Evolutionary conservation across 1,139 yeast genomes (phyloP), one percentile per base, ranked within the genome.

Genomic region (Suhomyces bokatorum): DNA sequence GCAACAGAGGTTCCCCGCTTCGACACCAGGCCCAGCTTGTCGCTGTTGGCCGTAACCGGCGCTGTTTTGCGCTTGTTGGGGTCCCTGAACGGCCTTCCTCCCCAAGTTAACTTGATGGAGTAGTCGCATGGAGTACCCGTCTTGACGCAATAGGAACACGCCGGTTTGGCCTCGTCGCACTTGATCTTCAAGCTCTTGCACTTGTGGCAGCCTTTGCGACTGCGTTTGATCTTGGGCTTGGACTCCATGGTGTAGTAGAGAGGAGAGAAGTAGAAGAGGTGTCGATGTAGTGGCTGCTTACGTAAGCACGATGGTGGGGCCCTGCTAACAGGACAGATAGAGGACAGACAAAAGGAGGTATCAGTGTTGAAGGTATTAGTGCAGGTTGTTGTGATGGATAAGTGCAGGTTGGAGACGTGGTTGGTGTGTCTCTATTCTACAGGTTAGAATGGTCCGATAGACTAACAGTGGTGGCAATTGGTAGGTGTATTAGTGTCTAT

Each of bases 81-180:
- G 44, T 70, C 64, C 47, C 69, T 68, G 50, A 71, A 81, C 0
- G 88, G 89, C 41, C 91, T 62, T 0, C 93, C 93, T 17, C 91
- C 93, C 95, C 95, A 87, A 0, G 82, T 78, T 34, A 87, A 67
- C 51, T 75, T 80, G 22, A 85, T 56, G 3, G 85, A 70, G 56
- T 87, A 87, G 55, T 85, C 91, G 63, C 95, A 87, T 1, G 59
- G 51, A 10, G 65, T 54, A 3, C 66, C 63, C 2, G 75, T 65
- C 46, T 77, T 80, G 4, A 62, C 41, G 58, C 96, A 88, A 50
- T 79, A 73, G 1, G 77, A 63, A 55, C 96, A 87, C 0, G 59
- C 49, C 0, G 96, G 96, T 51, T 81, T 80, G 24, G 45, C 55
- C 53, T 88, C 95, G 56, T 85, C 86, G 58, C 96, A 88, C 57